phyloP scores from a whole-genome alignment of 176 grass and related monocot genomes.

The Eragrostis curvula region DNA sequence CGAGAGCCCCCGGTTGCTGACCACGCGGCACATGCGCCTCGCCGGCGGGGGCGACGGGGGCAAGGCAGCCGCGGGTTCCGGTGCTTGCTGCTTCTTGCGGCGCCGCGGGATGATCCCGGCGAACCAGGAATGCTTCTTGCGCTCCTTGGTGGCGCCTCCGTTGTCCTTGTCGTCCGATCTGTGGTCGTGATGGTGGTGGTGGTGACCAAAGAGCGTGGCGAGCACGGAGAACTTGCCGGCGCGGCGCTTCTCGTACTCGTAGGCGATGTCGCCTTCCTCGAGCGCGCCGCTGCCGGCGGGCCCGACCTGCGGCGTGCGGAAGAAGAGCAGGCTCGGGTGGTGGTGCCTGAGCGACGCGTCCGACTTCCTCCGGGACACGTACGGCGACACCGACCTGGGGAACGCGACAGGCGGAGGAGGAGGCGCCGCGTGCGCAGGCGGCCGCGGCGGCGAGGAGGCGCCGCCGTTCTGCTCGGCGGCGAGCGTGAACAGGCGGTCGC shows the following conservation, averaged over 20 bases:
- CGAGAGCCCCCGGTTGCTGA: conserved; percentile 62
- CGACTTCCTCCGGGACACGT: conserved; percentile 65
- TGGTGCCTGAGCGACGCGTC: conserved; percentile 46
- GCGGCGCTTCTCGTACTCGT: conserved; percentile 46
- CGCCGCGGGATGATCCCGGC: conserved; percentile 59
- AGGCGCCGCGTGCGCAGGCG: neutral
- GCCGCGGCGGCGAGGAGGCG: conserved; percentile 6
- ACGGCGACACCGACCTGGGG: conserved; percentile 78
- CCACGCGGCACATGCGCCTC: conserved; percentile 43
- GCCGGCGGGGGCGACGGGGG: conserved; percentile 26
- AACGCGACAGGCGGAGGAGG: conserved; percentile 23
- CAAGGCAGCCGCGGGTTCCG: neutral
- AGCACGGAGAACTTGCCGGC: conserved; percentile 66
- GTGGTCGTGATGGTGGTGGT: conserved; percentile 20
- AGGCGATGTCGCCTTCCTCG: conserved; percentile 48
- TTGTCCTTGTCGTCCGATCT: conserved; percentile 36
- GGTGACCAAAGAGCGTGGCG: conserved; percentile 64
- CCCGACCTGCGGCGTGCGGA: conserved; percentile 84
- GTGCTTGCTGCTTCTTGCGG: conserved; percentile 52
- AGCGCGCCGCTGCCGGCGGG: conserved; percentile 44
- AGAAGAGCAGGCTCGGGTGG: conserved; percentile 65
- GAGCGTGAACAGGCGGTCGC: conserved; percentile 80
- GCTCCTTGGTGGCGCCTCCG: neutral
- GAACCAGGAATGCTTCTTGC: conserved; percentile 68
- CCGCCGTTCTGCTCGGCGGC: conserved; percentile 66